phyloP scores from a whole-genome alignment of 306 rosid species.

The Cucumis sativus region Cucumber_9930_V3 NC_026657.2:18472501-18473000 shows the following conservation, averaged over 20 bases:
- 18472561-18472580: slow-evolving; percentile 46
- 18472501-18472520: slow-evolving; percentile 61
- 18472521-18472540: slow-evolving; percentile 66
- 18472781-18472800: not conserved
- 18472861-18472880: not conserved
- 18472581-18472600: slow-evolving; percentile 58
- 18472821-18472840: not conserved
- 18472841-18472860: not conserved
- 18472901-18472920: not conserved
- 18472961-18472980: slow-evolving; percentile 97
- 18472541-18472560: slow-evolving; percentile 78
- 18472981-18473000: slow-evolving; percentile 81
- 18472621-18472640: slow-evolving; percentile 39
- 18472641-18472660: slow-evolving; percentile 33
- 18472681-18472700: not conserved
- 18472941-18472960: slow-evolving; percentile 86
- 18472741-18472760: not conserved
- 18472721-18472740: not conserved
- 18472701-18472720: not conserved
- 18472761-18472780: not conserved
- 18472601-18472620: slow-evolving; percentile 61
- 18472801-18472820: not conserved
- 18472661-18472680: not conserved
- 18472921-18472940: slow-evolving; percentile 92
- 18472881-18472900: not conserved